Percentiles rank a stretch among this genome's conserved stretches.
Conservation (phyloP, 345 rosid species). For the Anastatica hierochuntica region DNA sequence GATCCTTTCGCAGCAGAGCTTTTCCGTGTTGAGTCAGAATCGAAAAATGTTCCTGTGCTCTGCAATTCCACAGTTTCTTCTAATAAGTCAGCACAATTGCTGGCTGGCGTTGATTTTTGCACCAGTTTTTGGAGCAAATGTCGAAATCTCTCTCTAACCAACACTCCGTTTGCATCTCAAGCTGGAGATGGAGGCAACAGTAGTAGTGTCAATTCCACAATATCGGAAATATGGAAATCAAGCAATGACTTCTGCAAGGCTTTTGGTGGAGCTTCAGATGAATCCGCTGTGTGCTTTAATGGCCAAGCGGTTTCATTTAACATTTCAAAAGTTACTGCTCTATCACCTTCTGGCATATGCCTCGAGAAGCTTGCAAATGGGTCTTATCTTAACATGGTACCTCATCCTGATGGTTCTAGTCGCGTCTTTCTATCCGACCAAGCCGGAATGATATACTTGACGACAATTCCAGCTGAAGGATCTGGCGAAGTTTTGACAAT, state of each 20-base stretch:
- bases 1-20: conserved; percentile 29
- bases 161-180: conserved; percentile 26
- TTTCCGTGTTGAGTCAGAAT: conserved; percentile 15
- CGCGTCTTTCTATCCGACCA: conserved; percentile 60
- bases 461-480: conserved; percentile 45
- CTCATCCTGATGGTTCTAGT: conserved; percentile 70
- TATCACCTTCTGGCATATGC: conserved; percentile 47
- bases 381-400: conserved; percentile 63
- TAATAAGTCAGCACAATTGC: conserved; percentile 10
- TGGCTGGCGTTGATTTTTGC: conserved; percentile 19
- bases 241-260: conserved; percentile 29
- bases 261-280: conserved; percentile 35
- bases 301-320: conserved; percentile 29
- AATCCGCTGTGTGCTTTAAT: conserved; percentile 29
- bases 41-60: conserved; percentile 28
- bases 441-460: conserved; percentile 49
- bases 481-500: conserved; percentile 35
- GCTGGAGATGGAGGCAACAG: too few relatives aligned
- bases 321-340: conserved; percentile 19
- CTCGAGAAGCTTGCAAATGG: conserved; percentile 58
- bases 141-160: conserved; percentile 22
- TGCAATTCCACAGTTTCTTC: conserved; percentile 21
- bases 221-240: conserved; percentile 32
- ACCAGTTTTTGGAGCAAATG: conserved; percentile 29
- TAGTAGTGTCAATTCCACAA: conserved; percentile 16